These are phyloP conservation scores for Aquilaria sinensis DNA, from an alignment of 345 rosid species.

Conservation along the genomic window DNA sequence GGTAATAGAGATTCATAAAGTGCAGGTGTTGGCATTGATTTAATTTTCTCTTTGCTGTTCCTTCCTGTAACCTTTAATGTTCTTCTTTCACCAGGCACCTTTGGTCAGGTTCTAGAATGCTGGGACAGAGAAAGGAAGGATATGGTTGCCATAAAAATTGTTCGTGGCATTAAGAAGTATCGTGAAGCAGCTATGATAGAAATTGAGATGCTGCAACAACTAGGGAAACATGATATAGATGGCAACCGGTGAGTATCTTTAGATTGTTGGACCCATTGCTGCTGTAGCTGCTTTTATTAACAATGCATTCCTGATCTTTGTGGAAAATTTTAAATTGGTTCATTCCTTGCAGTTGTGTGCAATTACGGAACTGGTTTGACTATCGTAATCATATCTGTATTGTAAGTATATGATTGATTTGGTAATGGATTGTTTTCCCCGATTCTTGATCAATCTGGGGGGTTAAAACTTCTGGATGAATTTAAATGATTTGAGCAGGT, in stretches of 20 bases:
- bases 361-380: conserved; percentile 99
- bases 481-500: conserved; percentile 85
- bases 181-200: conserved; percentile 95
- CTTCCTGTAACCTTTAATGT: not conserved
- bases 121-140: conserved; percentile 86
- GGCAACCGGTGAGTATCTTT: conserved; percentile 69
- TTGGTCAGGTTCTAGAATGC: conserved; percentile 91
- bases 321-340: conserved; percentile 63
- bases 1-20: conserved; percentile 30
- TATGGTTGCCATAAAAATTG: conserved; percentile 89
- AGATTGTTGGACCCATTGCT: not conserved
- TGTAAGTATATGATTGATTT: conserved; percentile 73
- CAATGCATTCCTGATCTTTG: conserved; percentile 11
- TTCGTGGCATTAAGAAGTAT: conserved; percentile 80
- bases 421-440: conserved; percentile 59
- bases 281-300: not conserved
- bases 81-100: conserved; percentile 46
- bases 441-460: conserved; percentile 43
- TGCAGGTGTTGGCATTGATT: too few relatives aligned
- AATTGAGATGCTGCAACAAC: conserved; percentile 76
- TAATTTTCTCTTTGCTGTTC: too few relatives aligned
- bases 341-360: conserved; percentile 99
- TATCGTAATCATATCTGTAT: conserved; percentile 99
- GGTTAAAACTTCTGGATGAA: conserved; percentile 65
- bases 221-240: conserved; percentile 73